Base-by-base conservation (phyloP, 2,329 filamentous ascomycete species). In the Colletotrichum gloeosporioides region DNA sequence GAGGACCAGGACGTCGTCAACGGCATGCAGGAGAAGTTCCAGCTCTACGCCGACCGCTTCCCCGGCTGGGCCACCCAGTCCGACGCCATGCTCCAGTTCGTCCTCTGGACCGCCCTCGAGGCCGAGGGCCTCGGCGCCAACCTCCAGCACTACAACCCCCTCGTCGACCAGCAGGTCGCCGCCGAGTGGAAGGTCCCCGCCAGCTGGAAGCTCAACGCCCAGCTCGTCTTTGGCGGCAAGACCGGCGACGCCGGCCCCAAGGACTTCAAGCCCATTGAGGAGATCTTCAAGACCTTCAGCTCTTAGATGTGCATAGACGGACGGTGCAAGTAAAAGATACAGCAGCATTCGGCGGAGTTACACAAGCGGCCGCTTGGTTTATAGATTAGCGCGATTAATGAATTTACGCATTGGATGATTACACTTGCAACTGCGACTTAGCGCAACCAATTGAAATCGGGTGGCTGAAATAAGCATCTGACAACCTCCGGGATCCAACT, bases 141-240 rank as follows among this genome's bases (percentile, higher is more conserved):
- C 89, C 90, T 98, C 69, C 96, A 98, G 90, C 96, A 98, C 88
- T 98, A 98, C 90, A 97, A 95, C 90, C 95, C 95, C 25, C 86
- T 98, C 75, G 92, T 98, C 80, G 94, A 98, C 86, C 89, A 90
- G 79, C 92, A 93, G 87, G 93, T 96, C 69, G 86, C 90, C 61
- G 88, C 86, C 77, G 87, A 92, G 80, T 98, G 95, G 94, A 89
- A 90, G 73, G 80, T 98, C 36, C 94, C 95, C 59, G 82, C 86
- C 22, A 90, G 90, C 80, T 98, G 96, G 95, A 91, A 91, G 82
- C 90, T 98, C 78, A 92, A 93, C 82, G 93, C 94, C 29, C 95
- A 98, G 90, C 88, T 98, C 79, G 95, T 98, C 81, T 97, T 98
- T 85, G 95, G 95, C 78, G 91, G 90, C 78, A 89, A 88, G 69